Base-by-base conservation (phyloP, 2,329 filamentous ascomycete genomes). In the Ophiostoma himal-ulmi region DNA sequence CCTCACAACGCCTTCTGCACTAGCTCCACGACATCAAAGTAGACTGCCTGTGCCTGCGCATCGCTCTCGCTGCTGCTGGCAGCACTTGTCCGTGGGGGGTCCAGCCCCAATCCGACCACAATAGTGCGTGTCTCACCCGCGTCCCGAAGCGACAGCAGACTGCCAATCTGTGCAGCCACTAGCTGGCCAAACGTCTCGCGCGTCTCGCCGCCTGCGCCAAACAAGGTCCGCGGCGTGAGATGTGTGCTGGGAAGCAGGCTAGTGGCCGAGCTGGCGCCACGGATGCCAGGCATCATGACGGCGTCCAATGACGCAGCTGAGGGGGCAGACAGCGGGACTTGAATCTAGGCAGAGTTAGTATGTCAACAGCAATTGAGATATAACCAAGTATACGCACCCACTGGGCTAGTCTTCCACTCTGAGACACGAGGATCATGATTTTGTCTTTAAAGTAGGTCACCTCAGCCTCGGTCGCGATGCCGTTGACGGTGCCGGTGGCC, bases 111-210 rank as follows among this genome's bases (percentile, higher is more conserved):
- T 0, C 88, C 88, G 2, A 90, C 78, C 11, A 91, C 80, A n/a
- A 91, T 77, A 1, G 83, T 88, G 60, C 88, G 82, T 70, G 81
- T 82, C 73, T 89, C 86, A 66, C 88, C 83, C 1, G 92, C 88
- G 69, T 91, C 85, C 73, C 89, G 89, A 72, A 90, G 87, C 22
- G 89, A 84, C 71, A 99, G 86, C 54, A 90, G 87, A 76, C 89
- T 96, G 5, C 91, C 95, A 74, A 98, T 90, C 76, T 97, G 94
- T 62, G 92, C 92, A 2, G 94, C 94, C 76, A 96, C 90, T 1
- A 97, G 86, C 78, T 97, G 94, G 1, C 93, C 94, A 5, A 96
- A 79, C 0, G 91, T 92, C 77, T 97, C 93, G 62, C 93, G 86
- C 66, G 91, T 89, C 69, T 90, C 85, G 41, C 90, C 88, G 65